Evolutionary conservation across 371 early-diverging fungal species (phyloP).

Genomic region (Fennellomyces sp.): DNA sequence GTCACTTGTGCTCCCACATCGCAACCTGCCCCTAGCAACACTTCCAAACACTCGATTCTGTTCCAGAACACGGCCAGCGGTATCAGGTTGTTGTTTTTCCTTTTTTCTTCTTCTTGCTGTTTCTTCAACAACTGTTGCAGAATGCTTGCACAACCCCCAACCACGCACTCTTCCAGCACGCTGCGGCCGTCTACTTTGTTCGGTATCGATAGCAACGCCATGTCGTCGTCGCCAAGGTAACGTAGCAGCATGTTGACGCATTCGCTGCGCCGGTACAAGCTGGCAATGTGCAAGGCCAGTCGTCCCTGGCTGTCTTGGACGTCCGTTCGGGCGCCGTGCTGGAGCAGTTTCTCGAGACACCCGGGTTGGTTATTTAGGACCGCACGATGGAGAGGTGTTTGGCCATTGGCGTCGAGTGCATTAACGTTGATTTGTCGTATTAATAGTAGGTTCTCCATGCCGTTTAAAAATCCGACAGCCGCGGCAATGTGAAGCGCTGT

Average conservation of each 20-base stretch:
- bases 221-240: background rate
- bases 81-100: background rate
- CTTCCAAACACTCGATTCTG: slow-evolving; percentile 33
- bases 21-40: slow-evolving; percentile 25
- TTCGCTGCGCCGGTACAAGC: slow-evolving; percentile 22
- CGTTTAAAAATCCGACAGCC: slow-evolving; percentile 29
- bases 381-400: slow-evolving; percentile 40
- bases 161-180: slow-evolving; percentile 28
- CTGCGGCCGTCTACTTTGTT: slow-evolving; percentile 12
- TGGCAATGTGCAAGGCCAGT: slow-evolving; percentile 34
- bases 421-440: slow-evolving; percentile 35
- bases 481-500: slow-evolving; percentile 47
- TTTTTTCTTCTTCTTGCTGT: background rate
- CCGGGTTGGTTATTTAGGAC: slow-evolving; percentile 28
- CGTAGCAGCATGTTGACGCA: slow-evolving; percentile 21
- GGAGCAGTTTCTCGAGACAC: slow-evolving; percentile 23
- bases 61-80: slow-evolving; percentile 23
- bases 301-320: slow-evolving; percentile 21
- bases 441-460: slow-evolving; percentile 26
- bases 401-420: slow-evolving; percentile 19
- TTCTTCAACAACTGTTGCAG: slow-evolving; percentile 21
- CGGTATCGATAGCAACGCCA: slow-evolving; percentile 11
- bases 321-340: slow-evolving; percentile 31
- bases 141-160: slow-evolving; percentile 25
- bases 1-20: slow-evolving; percentile 11